Conservation (phyloP, 352 stramenopile species). For the Phytophthora sansomeana region DNA sequence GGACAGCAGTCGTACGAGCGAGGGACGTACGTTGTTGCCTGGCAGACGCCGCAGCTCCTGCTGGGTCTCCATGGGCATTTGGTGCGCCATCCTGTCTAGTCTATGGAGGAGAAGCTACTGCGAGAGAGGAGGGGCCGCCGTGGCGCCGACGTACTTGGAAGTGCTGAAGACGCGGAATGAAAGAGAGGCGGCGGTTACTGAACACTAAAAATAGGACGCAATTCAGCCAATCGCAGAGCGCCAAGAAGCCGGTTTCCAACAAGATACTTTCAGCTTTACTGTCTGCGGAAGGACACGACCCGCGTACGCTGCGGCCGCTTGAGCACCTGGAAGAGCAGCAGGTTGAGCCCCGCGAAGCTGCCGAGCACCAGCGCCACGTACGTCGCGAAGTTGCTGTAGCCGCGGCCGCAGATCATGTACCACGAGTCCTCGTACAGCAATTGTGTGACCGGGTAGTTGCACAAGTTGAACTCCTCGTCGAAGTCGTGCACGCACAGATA, state of each 20-base stretch:
- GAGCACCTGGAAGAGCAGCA: slow-evolving; percentile 77
- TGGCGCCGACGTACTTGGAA: slow-evolving; percentile 15
- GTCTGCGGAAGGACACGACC: slow-evolving; percentile 63
- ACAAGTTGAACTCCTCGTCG: slow-evolving; percentile 87
- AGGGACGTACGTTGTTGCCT: slow-evolving; percentile 80
- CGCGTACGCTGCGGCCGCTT: slow-evolving; percentile 73
- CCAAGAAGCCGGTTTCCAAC: slow-evolving; percentile 26
- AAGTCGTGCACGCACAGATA: slow-evolving; percentile 83
- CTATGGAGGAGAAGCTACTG: slow-evolving; percentile 11
- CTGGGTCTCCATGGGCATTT: slow-evolving; percentile 88
- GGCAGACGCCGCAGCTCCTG: slow-evolving; percentile 84
- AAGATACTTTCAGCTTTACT: slow-evolving; percentile 36
- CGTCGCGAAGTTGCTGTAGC: slow-evolving; percentile 63
- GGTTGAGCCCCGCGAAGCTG: slow-evolving; percentile 55
- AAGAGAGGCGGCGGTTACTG: slow-evolving; percentile 11
- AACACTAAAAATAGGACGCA: slow-evolving; percentile 25
- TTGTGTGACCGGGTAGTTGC: slow-evolving; percentile 82
- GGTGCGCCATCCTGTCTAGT: slow-evolving; percentile 62
- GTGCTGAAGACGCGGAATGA: slow-evolving; percentile 26
- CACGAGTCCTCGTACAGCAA: slow-evolving; percentile 76
- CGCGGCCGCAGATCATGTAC: slow-evolving; percentile 88
- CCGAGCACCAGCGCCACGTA: slow-evolving; percentile 62
- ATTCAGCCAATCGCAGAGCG: slow-evolving; percentile 44
- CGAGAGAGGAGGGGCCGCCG: neutral
- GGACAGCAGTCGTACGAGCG: neutral